Evolutionary conservation across 2,329 filamentous ascomycete species (phyloP).

Genomic region (Colletotrichum tabaci): DNA sequence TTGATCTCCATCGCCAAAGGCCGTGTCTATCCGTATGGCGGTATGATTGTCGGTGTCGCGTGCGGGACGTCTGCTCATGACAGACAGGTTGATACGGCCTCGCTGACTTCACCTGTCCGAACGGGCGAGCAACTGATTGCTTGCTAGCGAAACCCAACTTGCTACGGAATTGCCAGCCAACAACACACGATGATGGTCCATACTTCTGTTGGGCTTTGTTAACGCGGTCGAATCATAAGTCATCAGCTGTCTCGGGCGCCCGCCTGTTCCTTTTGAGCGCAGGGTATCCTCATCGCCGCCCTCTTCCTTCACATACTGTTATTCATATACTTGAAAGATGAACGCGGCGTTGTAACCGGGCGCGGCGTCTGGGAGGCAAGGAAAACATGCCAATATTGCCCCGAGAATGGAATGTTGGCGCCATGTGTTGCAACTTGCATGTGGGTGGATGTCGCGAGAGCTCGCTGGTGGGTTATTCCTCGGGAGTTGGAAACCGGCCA

Average conservation of each 20-base stretch:
- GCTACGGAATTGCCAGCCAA: not conserved
- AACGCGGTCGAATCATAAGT: slow-evolving; percentile 5
- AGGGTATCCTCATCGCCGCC: not conserved
- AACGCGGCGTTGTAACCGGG: not conserved
- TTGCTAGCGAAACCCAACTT: not conserved
- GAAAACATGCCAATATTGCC: slow-evolving; percentile 11
- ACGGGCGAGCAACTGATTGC: too few relatives aligned
- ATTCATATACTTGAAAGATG: not conserved
- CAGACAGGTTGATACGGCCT: too few relatives aligned
- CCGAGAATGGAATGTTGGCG: slow-evolving; percentile 13
- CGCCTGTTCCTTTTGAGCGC: not conserved
- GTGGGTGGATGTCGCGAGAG: slow-evolving; percentile 2
- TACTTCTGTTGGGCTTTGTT: not conserved
- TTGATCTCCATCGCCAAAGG: not conserved
- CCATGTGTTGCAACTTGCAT: slow-evolving; percentile 1
- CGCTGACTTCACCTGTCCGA: too few relatives aligned
- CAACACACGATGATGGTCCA: not conserved
- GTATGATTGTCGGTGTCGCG: not conserved
- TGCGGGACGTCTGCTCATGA: not conserved
- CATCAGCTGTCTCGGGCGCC: not conserved
- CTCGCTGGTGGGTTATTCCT: slow-evolving; percentile 3
- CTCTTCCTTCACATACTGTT: not conserved
- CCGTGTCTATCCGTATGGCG: not conserved
- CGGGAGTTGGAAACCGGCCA: slow-evolving; percentile 17
- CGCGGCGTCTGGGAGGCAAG: not conserved